phyloP scores from a whole-genome alignment of 306 rosid genomes.

The Quercus gilva region DNA sequence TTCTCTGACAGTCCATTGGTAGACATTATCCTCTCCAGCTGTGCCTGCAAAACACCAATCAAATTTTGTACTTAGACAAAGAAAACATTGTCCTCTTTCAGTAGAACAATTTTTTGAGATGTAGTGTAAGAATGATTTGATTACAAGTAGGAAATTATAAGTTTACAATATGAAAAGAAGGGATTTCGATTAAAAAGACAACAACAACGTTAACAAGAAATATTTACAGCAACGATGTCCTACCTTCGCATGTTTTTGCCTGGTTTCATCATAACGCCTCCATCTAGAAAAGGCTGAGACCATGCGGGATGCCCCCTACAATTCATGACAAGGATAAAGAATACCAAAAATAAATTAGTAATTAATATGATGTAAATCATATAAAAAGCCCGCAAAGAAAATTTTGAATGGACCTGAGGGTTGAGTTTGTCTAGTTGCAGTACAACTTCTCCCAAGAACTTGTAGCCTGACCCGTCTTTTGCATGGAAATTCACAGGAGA shows the following conservation, averaged over 20 bases:
- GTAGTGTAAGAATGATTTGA: not conserved
- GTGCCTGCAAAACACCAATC: slow-evolving; percentile 63
- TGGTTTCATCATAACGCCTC: slow-evolving; percentile 77
- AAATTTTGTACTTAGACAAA: not conserved
- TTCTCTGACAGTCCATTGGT: slow-evolving; percentile 85
- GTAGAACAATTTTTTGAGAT: no score
- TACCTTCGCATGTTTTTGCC: slow-evolving; percentile 90
- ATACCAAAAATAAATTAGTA: not conserved
- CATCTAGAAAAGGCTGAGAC: slow-evolving; percentile 96
- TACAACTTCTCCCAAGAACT: slow-evolving; percentile 84
- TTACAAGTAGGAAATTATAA: no score
- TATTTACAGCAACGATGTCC: not conserved
- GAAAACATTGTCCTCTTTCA: not conserved
- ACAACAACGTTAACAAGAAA: not conserved
- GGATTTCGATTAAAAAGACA: not conserved
- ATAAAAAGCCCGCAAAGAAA: not conserved
- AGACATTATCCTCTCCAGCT: slow-evolving; percentile 86
- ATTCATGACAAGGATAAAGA: not conserved
- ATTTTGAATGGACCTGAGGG: slow-evolving; percentile 65
- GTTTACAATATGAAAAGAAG: no score
- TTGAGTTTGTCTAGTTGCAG: slow-evolving; percentile 76
- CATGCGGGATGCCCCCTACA: slow-evolving; percentile 95
- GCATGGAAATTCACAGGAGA: slow-evolving; percentile 89
- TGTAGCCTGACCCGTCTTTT: slow-evolving; percentile 92
- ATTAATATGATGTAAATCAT: slow-evolving; percentile 3